Evolutionary conservation across 2,329 filamentous ascomycete species (phyloP), one percentile per base, ranked within the genome.

Genomic region (Colletotrichum tropicale): DNA sequence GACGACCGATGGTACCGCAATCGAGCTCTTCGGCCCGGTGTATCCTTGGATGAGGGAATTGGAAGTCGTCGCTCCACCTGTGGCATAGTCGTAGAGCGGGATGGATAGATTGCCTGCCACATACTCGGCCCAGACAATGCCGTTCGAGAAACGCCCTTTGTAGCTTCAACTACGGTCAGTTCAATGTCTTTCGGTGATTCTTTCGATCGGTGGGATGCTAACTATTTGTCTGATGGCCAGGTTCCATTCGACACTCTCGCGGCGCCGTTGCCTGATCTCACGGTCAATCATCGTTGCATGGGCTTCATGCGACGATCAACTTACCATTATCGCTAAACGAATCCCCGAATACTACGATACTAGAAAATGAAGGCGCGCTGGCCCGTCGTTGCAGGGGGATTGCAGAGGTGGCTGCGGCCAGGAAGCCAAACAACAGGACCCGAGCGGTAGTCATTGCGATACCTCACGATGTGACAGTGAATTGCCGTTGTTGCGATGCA

Each of bases 21-120:
- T 76, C 9, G 70, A 43, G 10, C 34, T 38, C 4, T 67, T 55
- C 16, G 74, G 56, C 36, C 74, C 74, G n/a, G 74, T 76, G 65
- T 62, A 73, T 0, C 74, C 74, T n/a, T 76, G 70, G 12, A 76
- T 18, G 7, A 76, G 21, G 2, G 15, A 16, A 34, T 76, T 76
- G 26, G 74, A 76, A 8, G 74, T 66, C 5, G 74, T 76, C 9
- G 74, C 70, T 28, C 74, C 74, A 16, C 74, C 74, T 8, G 69
- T 48, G 8, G 74, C 74, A n/a, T 76, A 76, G 24, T 74, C 74
- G 34, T 76, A 74, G n/a, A 76, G 74, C 13, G 74, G 70, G 13
- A 76, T 55, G n/a, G 74, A 76, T 9, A 76, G 32, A 15, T 74
- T 76, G 9, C 26, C 58, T 18, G 74, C 74, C 18, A 76, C 64